A percentile compares a stretch with the other conserved stretches of the same genome.
These are phyloP conservation scores for Amanita pseudoporphyria DNA, from an alignment of 768 basidiomycete genomes.

Conservation along the genomic window DNA sequence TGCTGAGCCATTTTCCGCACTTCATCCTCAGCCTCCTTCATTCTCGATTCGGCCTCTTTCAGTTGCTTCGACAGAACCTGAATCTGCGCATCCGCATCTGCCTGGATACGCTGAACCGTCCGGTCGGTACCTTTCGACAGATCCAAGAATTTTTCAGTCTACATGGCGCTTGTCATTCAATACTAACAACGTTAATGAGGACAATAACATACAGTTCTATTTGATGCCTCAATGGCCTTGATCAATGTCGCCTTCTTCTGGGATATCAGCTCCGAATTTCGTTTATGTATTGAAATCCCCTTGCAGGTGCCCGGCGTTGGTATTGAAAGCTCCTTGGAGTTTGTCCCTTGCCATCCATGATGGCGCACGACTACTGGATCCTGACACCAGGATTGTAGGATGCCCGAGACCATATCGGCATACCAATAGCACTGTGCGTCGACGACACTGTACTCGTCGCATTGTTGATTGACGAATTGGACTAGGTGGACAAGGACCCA, in stretches of 20 bases:
- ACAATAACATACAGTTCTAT: not conserved
- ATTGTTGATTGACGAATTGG: not conserved
- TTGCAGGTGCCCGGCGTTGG: not conserved
- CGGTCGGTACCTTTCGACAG: not conserved
- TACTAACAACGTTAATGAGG: not conserved
- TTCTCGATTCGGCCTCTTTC: too few species aligned
- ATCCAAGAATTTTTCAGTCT: not conserved
- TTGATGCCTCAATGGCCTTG: not conserved
- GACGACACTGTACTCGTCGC: not conserved
- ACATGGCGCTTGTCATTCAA: not conserved
- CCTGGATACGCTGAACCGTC: not conserved
- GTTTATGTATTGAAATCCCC: not conserved
- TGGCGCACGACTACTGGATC: not conserved
- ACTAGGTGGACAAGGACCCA: not conserved
- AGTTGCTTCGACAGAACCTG: too few species aligned
- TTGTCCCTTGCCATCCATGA: not conserved
- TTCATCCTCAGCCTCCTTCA: not conserved
- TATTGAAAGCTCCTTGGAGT: not conserved
- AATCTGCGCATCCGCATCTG: too few species aligned
- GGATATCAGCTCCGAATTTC: not conserved
- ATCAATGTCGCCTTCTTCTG: not conserved
- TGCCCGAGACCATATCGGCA: not conserved
- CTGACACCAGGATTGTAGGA: not conserved
- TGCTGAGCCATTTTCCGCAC: not conserved
- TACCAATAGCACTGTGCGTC: slow-evolving; percentile 6